Conservation (phyloP, 371 early-diverging fungal genomes). For the Entomophthora muscae region DNA sequence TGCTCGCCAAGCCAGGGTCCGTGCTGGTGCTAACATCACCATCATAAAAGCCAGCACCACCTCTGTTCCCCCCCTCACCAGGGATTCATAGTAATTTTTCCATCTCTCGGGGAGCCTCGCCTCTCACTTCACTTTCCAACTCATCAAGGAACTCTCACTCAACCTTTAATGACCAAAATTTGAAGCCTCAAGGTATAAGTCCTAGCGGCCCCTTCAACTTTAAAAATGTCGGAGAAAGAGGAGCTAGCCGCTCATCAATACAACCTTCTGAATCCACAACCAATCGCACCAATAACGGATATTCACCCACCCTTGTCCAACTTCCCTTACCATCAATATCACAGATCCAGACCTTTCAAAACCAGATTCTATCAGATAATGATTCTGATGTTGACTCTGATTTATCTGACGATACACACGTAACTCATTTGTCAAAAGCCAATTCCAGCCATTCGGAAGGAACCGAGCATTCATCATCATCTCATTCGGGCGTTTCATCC, state of each 20-base stretch:
- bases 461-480: not conserved
- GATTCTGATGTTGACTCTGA: not conserved
- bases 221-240: not conserved
- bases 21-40: constrained; percentile 5
- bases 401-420: not conserved
- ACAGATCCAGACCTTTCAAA: not conserved
- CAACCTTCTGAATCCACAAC: not conserved
- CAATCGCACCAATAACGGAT: not conserved
- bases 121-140: not conserved
- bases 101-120: too few relatives aligned
- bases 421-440: not conserved
- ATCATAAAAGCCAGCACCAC: constrained; percentile 2
- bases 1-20: not conserved
- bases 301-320: not conserved
- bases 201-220: not conserved
- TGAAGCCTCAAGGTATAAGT: not conserved
- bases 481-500: not conserved
- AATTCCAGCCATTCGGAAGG: not conserved
- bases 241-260: not conserved
- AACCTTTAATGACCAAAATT: not conserved
- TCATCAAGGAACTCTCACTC: not conserved
- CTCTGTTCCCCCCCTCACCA: not conserved
- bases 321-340: not conserved
- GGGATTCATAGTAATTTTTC: not conserved
- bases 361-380: not conserved